Evolutionary conservation across 2,329 filamentous ascomycete genomes (phyloP), one percentile per base, ranked within the genome.

Genomic region (Neofusicoccum sp.): DNA sequence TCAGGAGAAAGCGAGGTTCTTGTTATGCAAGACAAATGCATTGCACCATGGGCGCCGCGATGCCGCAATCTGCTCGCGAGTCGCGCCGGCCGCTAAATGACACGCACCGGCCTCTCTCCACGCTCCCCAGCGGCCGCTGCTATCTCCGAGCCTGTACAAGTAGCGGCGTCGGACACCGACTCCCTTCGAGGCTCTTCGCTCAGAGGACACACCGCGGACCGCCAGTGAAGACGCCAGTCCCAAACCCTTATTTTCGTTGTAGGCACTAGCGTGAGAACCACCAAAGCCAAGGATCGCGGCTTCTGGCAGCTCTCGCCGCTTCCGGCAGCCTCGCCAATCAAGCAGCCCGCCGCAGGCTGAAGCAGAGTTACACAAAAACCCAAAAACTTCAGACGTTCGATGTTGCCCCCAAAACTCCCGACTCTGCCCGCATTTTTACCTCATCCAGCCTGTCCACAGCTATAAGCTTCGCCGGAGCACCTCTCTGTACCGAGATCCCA

Each of bases 341-440:
- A 26, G 8, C 38, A 38, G 6, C 34, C n/a, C 14, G 7, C 3
- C 40, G 28, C 16, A 24, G 30, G 45, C 20, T 60, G 26, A 40
- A 53, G 58, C 40, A 41, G 31, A 54, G 58, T 60, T 60, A 54
- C 58, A 54, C 58, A 54, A 60, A 59, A 60, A 51, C 48, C 47
- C 40, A 60, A 60, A 53, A 53, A 34, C 41, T 40, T 14, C 40
- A 53, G 58, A 60, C 48, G 58, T 60, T 45, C 48, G 41, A 60
- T 24, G 47, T 60, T 60, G 30, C 24, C 7, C 5, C 3, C 24
- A n/a, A 31, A 12, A 36, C 16, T 31, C 57, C 43, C 47, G 20
- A 41, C 43, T 11, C 44, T 59, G 36, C 26, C 28, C 20, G 53
- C 53, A 24, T 16, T 9, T 45, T 44, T 34, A 14, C 34, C 36